Conservation (phyloP, 1,284 basidiomycete species). For the Porodaedalea pini region DNA sequence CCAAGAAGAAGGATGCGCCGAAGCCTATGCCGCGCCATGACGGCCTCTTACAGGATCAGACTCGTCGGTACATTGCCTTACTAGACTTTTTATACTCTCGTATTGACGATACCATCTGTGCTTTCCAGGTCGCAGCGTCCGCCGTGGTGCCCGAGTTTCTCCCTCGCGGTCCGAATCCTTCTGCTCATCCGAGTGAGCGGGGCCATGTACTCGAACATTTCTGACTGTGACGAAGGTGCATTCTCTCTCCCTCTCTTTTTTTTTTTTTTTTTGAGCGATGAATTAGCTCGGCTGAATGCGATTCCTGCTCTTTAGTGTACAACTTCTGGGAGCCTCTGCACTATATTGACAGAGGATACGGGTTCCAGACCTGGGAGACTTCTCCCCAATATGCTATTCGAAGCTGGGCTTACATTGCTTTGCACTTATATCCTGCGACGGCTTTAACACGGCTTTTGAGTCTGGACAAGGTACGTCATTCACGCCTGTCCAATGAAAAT, state of each 20-base stretch:
- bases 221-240: slow-evolving; percentile 96
- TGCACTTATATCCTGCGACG: slow-evolving; percentile 65
- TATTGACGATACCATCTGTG: slow-evolving; percentile 18
- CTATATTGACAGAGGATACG: slow-evolving; percentile 77
- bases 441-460: slow-evolving; percentile 39
- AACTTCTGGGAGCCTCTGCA: slow-evolving; percentile 99
- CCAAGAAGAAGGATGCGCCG: slow-evolving; percentile 29
- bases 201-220: slow-evolving; percentile 94
- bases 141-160: slow-evolving; percentile 83
- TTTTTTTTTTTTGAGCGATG: background rate
- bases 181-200: slow-evolving; percentile 79
- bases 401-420: slow-evolving; percentile 88
- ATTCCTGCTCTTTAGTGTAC: slow-evolving; percentile 60
- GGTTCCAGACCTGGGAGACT: slow-evolving; percentile 98
- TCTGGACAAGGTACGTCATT: slow-evolving; percentile 47
- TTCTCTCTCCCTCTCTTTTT: background rate
- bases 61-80: slow-evolving; percentile 50
- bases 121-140: slow-evolving; percentile 53
- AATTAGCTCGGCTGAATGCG: background rate
- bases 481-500: slow-evolving; percentile 23
- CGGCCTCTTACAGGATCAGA: slow-evolving; percentile 73
- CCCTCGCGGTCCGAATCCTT: slow-evolving; percentile 78
- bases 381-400: slow-evolving; percentile 88
- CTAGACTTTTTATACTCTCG: slow-evolving; percentile 5
- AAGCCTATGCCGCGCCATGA: slow-evolving; percentile 44